Conservation (phyloP, 1,284 basidiomycete genomes). For the Pascua guehoae region DNA sequence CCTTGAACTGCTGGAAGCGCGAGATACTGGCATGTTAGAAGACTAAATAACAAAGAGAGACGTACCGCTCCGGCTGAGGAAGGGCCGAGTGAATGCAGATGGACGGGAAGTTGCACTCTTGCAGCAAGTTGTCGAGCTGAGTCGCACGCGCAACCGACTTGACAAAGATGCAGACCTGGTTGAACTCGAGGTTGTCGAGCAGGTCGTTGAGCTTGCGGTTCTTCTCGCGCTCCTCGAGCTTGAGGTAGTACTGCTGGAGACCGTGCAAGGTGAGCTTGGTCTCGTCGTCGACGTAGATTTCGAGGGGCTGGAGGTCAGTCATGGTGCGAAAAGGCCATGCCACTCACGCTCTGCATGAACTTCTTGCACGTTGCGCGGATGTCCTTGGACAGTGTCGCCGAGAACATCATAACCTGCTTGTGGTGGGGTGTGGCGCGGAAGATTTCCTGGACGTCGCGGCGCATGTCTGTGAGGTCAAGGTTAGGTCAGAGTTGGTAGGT, state of each 20-base stretch:
- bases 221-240: slow-evolving; percentile 90
- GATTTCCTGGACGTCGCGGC: slow-evolving; percentile 99
- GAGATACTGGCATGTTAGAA: slow-evolving; percentile 62
- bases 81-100: slow-evolving; percentile 96
- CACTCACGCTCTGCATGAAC: slow-evolving; percentile 95
- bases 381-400: slow-evolving; percentile 95
- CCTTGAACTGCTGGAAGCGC: slow-evolving; percentile 99
- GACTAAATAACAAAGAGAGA: slow-evolving; percentile 12
- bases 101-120: slow-evolving; percentile 97
- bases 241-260: slow-evolving; percentile 97
- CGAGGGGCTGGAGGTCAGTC: slow-evolving; percentile 68
- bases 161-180: slow-evolving; percentile 99
- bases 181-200: slow-evolving; percentile 95
- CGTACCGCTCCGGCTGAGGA: slow-evolving; percentile 89
- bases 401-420: slow-evolving; percentile 99
- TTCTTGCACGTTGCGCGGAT: slow-evolving; percentile 98
- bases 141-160: slow-evolving; percentile 96
- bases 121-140: slow-evolving; percentile 90
- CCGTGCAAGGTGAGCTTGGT: slow-evolving; percentile 98
- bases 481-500: slow-evolving; percentile 4
- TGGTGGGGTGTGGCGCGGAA: slow-evolving; percentile 99
- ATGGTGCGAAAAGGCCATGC: too few relatives aligned
- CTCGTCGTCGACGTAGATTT: slow-evolving; percentile 99
- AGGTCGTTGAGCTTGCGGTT: slow-evolving; percentile 98
- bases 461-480: slow-evolving; percentile 75